Evolutionary conservation across 1,139 yeast genomes (phyloP).

Genomic region (Scheffersomyces illinoinensis): DNA sequence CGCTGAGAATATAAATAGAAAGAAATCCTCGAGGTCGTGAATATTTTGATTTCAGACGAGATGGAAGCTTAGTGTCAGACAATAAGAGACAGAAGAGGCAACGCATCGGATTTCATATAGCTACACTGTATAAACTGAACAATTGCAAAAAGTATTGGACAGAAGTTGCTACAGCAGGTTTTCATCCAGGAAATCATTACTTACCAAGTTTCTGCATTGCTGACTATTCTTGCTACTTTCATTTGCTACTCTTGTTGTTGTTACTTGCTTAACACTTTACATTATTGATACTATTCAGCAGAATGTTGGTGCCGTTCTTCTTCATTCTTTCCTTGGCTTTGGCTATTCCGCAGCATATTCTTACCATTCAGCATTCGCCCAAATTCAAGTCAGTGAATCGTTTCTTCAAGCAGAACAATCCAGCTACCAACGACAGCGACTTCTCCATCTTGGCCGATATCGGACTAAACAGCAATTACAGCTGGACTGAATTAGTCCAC

Average conservation of each 20-base stretch:
- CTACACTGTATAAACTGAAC: not conserved
- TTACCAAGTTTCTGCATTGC: not conserved
- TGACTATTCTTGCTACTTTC: not conserved
- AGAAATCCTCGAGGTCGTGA: not conserved
- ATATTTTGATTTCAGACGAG: not conserved
- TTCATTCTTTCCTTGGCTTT: not conserved
- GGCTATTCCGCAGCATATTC: not conserved
- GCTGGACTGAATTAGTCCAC: constrained; percentile 18
- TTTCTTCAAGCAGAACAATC: constrained; percentile 23
- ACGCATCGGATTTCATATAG: not conserved
- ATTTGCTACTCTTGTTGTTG: not conserved
- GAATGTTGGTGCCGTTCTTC: not conserved
- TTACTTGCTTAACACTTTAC: not conserved
- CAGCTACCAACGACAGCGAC: constrained; percentile 12
- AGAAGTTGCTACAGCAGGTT: not conserved
- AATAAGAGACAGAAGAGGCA: not conserved
- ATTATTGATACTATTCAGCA: not conserved
- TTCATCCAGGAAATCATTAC: not conserved
- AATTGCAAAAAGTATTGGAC: not conserved
- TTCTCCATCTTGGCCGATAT: constrained; percentile 17
- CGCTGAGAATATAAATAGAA: not conserved
- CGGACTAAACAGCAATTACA: constrained; percentile 17
- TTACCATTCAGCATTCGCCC: not conserved
- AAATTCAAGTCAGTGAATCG: constrained; percentile 11
- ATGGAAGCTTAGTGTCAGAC: not conserved